These are phyloP conservation scores for Cardamine chenopodiifolia DNA, from an alignment of 345 rosid species.

Conservation along the genomic window DNA sequence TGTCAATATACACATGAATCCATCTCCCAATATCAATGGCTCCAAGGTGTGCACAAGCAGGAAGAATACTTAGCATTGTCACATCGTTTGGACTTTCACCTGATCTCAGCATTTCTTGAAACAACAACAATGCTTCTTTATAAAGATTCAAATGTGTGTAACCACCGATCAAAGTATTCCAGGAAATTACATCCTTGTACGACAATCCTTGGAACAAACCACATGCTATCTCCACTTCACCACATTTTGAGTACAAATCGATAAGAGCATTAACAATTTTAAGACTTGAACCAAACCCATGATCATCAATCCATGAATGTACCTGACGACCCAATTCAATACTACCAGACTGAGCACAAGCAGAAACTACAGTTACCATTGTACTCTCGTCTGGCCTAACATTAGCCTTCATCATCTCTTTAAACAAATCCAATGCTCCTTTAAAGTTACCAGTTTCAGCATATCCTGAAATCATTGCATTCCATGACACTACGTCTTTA, in stretches of 20 bases:
- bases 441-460: constrained; percentile 47
- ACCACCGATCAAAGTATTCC: constrained; percentile 74
- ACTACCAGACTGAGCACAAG: constrained; percentile 64
- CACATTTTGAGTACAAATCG: constrained; percentile 74
- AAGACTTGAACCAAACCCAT: constrained; percentile 49
- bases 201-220: constrained; percentile 49
- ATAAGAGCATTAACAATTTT: constrained; percentile 60
- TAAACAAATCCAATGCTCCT: constrained; percentile 58
- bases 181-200: constrained; percentile 58
- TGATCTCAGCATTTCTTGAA: constrained; percentile 54
- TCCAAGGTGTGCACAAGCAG: constrained; percentile 66
- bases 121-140: constrained; percentile 59
- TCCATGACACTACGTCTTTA: constrained; percentile 47
- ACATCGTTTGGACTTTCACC: constrained; percentile 57
- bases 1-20: constrained; percentile 62
- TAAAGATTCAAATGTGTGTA: constrained; percentile 48
- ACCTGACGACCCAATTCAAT: constrained; percentile 59
- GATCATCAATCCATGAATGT: constrained; percentile 51
- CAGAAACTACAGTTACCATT: constrained; percentile 62
- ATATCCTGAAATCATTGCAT: constrained; percentile 47
- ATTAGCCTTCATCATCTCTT: constrained; percentile 51
- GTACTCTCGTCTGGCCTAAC: constrained; percentile 63
- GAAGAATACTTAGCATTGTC: constrained; percentile 56
- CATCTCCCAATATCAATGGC: constrained; percentile 68
- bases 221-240: constrained; percentile 48